Base-by-base conservation (phyloP, 2,329 filamentous ascomycete genomes). In the Dryadomyces sulphureus region DNA sequence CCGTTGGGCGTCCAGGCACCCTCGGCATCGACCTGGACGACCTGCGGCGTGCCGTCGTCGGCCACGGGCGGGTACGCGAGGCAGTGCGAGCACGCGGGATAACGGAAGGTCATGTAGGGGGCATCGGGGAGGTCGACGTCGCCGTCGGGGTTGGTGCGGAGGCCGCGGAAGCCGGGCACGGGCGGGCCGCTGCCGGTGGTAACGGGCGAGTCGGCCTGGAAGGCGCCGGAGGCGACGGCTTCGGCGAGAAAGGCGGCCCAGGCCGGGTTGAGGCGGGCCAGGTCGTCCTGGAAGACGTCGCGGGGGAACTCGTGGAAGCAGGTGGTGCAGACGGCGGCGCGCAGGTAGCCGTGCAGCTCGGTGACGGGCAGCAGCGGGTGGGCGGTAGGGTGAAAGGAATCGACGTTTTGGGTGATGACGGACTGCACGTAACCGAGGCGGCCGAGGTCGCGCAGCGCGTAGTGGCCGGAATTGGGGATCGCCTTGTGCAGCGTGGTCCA, bases 401-500 rank as follows among this genome's bases (percentile, higher is more conserved):
- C 92, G 44, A 98, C 92, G 59, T 96, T 96, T 60, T 98, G 92
- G 36, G 92, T 96, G 54, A 98, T 79, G 49, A 95, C 84, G 45
- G 69, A 77, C 48, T 73, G 75, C 38, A 95, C 68, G 43, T 88
- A 64, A 2, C 88, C 89, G 53, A 92, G 66, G 5, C 72, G 63
- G 3, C 77, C 84, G 32, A 96, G 67, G 52, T 81, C 72, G 45
- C 75, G 72, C 47, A 96, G 75, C 2, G 89, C 87, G 59, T 75
- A 71, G 64, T 98, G 92, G 2, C 79, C 80, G 3, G 68, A 65
- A 58, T 96, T 96, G 12, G 90, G 89, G 48, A 66, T 68, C n/a
- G 87, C 85, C 50, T 77, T 81, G 57, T 83, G 68, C 53, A 96
- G 67, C 39, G 77, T 87, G 4, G 85, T 80, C 89, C 89, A 96